Evolutionary conservation across 2,329 filamentous ascomycete species (phyloP), one percentile per base, ranked within the genome.

Genomic region (Penicillium hordei): DNA sequence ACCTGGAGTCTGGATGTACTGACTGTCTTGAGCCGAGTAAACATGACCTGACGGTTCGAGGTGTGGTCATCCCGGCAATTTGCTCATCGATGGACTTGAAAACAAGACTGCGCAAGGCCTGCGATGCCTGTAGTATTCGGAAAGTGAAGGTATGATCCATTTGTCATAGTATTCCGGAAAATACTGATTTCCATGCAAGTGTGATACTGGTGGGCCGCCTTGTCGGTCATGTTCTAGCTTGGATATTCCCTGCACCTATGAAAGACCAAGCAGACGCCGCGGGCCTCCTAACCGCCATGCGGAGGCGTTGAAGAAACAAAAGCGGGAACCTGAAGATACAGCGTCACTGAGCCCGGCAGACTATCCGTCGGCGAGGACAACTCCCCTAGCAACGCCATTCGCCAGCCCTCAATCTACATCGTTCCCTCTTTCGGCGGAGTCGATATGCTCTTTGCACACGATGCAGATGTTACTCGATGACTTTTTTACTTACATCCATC

Each of bases 281-380:
- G 86, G 86, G 5, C 86, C 86, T 36, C 85, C 86, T 33, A 89
- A 89, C 66, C 77, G 82, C 62, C 85, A 88, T 75, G 86, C 86
- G 19, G 86, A 88, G 75, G 84, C 83, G 21, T 82, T 88, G 66
- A 89, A 88, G 76, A 84, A 81, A 66, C 81, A 83, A 54, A 81
- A 82, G 43, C 70, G 86, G 5, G 82, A 79, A 31, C 48, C 64
- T 10, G 64, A 62, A 45, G 64, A 62, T 49, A 59, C 57, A n/a
- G 78, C 78, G 13, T 77, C 78, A 10, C 45, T 42, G 8, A 73
- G 71, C 39, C 68, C 74, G 23, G 75, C 80, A 13, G 76, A 75
- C 23, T 72, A 73, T 23, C 75, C 77, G 5, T 75, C 76, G 17
- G 76, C 78, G 33, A 55, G 36, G 29, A 57, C 39, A 38, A 62